Percentiles rank a stretch among this genome's conserved stretches.
These are phyloP conservation scores for Coleophoma eucalyptorum DNA, from an alignment of 2,329 filamentous ascomycete genomes.

Conservation along the genomic window DNA sequence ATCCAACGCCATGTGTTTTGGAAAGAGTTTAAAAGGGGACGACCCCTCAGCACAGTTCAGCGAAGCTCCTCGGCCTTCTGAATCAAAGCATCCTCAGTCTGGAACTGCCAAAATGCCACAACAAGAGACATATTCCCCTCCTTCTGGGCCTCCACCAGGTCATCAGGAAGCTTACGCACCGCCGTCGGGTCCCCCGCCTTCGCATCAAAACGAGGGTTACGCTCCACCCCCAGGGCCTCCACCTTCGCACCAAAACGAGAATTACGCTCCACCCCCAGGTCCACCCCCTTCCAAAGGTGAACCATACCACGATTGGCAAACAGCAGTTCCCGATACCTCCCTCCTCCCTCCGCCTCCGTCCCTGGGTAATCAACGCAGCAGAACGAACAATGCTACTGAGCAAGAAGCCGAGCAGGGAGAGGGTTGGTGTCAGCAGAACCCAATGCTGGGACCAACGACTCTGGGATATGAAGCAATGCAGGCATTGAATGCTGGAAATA, in stretches of 20 bases:
- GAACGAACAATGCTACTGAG: slow-evolving; percentile 65
- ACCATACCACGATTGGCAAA: slow-evolving; percentile 63
- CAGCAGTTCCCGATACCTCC: slow-evolving; percentile 67
- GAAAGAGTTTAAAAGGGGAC: slow-evolving; percentile 18
- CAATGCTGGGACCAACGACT: slow-evolving; percentile 50
- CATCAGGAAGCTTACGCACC: slow-evolving; percentile 25
- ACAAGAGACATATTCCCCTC: slow-evolving; percentile 24
- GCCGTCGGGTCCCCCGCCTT: slow-evolving; percentile 31
- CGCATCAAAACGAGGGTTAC: slow-evolving; percentile 6
- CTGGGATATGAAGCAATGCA: slow-evolving; percentile 41
- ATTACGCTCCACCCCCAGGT: slow-evolving; percentile 32
- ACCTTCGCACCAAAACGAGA: slow-evolving; percentile 8
- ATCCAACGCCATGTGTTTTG: slow-evolving; percentile 19
- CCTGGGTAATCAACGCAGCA: slow-evolving; percentile 61
- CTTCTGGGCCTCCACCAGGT: slow-evolving; percentile 19
- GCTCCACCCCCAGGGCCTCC: slow-evolving; percentile 16
- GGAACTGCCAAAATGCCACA: slow-evolving; percentile 20
- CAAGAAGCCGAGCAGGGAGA: slow-evolving; percentile 61
- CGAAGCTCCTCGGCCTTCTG: slow-evolving; percentile 15
- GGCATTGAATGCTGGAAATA: slow-evolving; percentile 46
- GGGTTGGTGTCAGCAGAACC: slow-evolving; percentile 60
- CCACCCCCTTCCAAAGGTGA: slow-evolving; percentile 18
- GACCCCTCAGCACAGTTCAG: slow-evolving; percentile 12
- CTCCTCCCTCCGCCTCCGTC: slow-evolving; percentile 70
- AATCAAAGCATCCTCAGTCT: slow-evolving; percentile 9